phyloP scores from a whole-genome alignment of 2,329 filamentous ascomycete genomes.

The Colletotrichum paranaense region DNA sequence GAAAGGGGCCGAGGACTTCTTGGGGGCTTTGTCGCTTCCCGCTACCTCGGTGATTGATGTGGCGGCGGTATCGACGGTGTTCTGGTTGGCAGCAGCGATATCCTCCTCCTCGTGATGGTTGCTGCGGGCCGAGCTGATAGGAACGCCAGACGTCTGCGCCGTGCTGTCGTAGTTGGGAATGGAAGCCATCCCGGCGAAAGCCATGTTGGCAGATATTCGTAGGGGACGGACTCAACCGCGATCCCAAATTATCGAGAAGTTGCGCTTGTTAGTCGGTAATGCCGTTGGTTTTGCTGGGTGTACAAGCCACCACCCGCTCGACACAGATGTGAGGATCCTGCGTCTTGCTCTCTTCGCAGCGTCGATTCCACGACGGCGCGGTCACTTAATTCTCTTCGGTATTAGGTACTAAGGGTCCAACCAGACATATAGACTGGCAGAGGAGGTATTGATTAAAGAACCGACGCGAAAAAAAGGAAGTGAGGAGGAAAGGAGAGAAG shows the following conservation, averaged over 20 bases:
- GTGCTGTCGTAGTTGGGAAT: conserved; percentile 62
- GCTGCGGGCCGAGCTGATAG: conserved; percentile 42
- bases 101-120: conserved; percentile 43
- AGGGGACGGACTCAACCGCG: neutral
- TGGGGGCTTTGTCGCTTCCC: conserved; percentile 39
- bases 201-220: conserved; percentile 45
- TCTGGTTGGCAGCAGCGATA: conserved; percentile 40
- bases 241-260: neutral
- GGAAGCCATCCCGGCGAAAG: conserved; percentile 51
- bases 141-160: conserved; percentile 54
- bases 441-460: conserved; percentile 2
- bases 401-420: conserved; percentile 21
- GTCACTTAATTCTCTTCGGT: neutral
- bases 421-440: neutral
- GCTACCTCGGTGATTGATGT: conserved; percentile 51
- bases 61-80: conserved; percentile 47
- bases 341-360: neutral
- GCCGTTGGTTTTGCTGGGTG: neutral
- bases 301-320: conserved; percentile 16
- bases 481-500: neutral
- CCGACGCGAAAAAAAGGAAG: conserved; percentile 15
- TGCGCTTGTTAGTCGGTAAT: conserved; percentile 13
- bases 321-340: neutral
- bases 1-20: conserved; percentile 24
- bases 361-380: neutral